Base-by-base conservation (phyloP, 441 rosid genomes). In the Pelargonium fulgidum region DNA sequence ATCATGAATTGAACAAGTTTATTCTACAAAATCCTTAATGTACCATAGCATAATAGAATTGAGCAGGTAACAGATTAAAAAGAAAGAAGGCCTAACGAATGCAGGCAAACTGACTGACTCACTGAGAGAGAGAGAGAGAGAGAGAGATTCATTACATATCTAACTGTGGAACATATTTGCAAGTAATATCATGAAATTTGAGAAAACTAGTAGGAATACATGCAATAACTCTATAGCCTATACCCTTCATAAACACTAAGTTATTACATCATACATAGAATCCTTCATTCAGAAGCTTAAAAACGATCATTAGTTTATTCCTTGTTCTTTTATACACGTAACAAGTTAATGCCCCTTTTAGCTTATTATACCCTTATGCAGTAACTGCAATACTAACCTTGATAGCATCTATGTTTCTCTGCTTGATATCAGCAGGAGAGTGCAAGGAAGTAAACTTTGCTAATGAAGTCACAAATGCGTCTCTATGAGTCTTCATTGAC, bases 401-500 rank as follows among this genome's bases (percentile, higher is more conserved):
- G 70, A 95, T 91, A 33, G 97, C 97, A 76, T 89, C 92, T 22
- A 95, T 80, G 68, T 95, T 89, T 84, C 84, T 95, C 85, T 83
- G 96, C 81, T 89, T 92, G 80, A 95, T 92, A 82, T 92, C 97
- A 68, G 96, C 93, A 65, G 99, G 98, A 66, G 98, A 89, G 78
- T 95, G 99, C 69, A 95, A 92, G 48, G 96, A 92, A 62, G 99
- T 95, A 78, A 92, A 95, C 82, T 92, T 95, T 47, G 98, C 99
- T 70, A 95, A 83, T 67, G 99, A 95, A 71, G 99, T 92, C 79
- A 95, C 96, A 81, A 95, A 95, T 70, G 96, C 99, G 83, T 92
- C 99, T 84, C 99, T 89, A 74, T 91, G 99, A 58, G 99, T 95
- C 88, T 92, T 92, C 97, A 95, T 92, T 64, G 96, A 88, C 98